These are phyloP conservation scores for Euphorbia corollata DNA, from an alignment of 441 rosid genomes.

Conservation along the genomic window DNA sequence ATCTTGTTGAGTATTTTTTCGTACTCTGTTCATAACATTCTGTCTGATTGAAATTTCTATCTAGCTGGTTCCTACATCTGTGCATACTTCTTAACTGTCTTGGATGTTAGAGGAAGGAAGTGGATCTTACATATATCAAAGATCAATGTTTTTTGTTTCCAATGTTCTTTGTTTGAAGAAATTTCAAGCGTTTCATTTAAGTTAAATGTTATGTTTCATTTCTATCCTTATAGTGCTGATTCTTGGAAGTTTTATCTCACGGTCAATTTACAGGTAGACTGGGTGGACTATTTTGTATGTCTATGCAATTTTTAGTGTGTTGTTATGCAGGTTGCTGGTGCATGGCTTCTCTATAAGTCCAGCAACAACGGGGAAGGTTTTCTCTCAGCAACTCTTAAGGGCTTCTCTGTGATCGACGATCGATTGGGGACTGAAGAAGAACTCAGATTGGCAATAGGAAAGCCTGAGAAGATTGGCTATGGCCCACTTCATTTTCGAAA, in stretches of 20 bases:
- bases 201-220: not conserved
- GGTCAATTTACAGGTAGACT: not conserved
- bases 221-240: not conserved
- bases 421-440: slow-evolving; percentile 86
- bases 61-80: not conserved
- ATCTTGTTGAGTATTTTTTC: not conserved
- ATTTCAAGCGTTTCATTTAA: not conserved
- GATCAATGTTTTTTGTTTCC: not conserved
- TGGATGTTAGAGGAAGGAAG: not conserved
- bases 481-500: slow-evolving; percentile 25
- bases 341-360: slow-evolving; percentile 87
- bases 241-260: not conserved
- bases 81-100: not conserved
- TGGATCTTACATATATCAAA: not conserved
- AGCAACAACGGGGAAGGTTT: slow-evolving; percentile 59
- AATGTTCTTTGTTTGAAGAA: not conserved
- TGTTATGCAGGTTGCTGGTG: slow-evolving; percentile 52
- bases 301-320: slow-evolving; percentile 13
- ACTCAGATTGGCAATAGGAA: slow-evolving; percentile 78
- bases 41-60: slow-evolving; percentile 1
- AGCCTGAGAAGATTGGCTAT: slow-evolving; percentile 44
- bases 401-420: slow-evolving; percentile 79
- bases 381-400: slow-evolving; percentile 81
- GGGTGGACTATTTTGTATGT: not conserved
- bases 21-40: not conserved